Percentiles rank a stretch among this genome's conserved stretches.
These are phyloP conservation scores for Starmerella floricola DNA, from an alignment of 805 yeast genomes.

Conservation along the genomic window DNA sequence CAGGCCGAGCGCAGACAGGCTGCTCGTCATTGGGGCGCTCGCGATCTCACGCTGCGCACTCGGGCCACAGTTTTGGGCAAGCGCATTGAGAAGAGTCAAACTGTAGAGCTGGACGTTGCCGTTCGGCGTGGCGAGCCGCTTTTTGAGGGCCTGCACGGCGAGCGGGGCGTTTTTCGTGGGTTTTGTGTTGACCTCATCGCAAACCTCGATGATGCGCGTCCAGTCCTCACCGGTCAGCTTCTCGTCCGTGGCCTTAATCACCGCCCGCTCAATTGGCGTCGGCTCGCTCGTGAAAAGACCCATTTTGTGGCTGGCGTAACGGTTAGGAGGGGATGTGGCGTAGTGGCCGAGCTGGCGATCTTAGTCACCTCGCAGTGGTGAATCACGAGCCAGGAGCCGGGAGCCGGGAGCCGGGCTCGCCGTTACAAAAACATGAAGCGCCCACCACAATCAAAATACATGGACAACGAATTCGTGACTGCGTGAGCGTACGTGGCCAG, in stretches of 20 bases:
- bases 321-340: background rate
- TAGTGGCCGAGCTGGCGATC: background rate
- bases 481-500: no score
- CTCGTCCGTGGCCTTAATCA: conserved; percentile 49
- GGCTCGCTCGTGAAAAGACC: conserved; percentile 17
- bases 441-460: no score
- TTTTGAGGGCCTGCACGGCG: conserved; percentile 37
- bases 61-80: conserved; percentile 71
- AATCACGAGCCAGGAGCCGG: no score
- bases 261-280: conserved; percentile 21
- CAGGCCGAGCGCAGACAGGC: conserved; percentile 39
- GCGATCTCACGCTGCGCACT: conserved; percentile 52
- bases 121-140: conserved; percentile 39
- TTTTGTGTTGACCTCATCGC: conserved; percentile 50
- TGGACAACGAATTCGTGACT: no score
- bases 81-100: conserved; percentile 39
- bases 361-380: no score
- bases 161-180: conserved; percentile 45
- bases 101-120: conserved; percentile 58
- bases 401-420: no score
- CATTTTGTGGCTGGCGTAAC: conserved; percentile 7
- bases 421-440: no score
- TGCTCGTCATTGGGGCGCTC: conserved; percentile 40
- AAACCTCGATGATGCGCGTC: conserved; percentile 50
- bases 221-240: conserved; percentile 56